These are phyloP conservation scores for Chaetomium strumarium DNA, from an alignment of 2,329 filamentous ascomycete genomes.

Conservation along the genomic window DNA sequence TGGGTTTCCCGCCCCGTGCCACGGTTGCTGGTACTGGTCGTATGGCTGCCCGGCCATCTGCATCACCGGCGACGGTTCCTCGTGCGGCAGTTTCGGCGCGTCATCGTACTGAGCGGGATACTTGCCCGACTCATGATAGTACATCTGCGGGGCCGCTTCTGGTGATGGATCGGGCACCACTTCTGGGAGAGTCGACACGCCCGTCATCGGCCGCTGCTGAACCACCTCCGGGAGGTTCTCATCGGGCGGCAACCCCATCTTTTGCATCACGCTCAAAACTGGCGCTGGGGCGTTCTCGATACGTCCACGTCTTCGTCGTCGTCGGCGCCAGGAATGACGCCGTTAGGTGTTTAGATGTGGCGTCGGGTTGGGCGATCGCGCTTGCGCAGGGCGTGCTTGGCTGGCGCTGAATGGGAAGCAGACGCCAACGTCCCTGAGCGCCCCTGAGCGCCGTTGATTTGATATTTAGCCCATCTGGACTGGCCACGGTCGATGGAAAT, in stretches of 20 bases:
- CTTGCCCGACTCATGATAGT: slow-evolving; percentile 19
- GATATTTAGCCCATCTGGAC: background rate
- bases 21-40: slow-evolving; percentile 8
- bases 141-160: slow-evolving; percentile 11
- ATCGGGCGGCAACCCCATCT: slow-evolving; percentile 17
- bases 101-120: slow-evolving; percentile 21
- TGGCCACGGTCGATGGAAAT: background rate
- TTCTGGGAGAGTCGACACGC: slow-evolving; percentile 5
- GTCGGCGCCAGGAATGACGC: background rate
- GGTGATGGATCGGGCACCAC: slow-evolving; percentile 19
- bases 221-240: slow-evolving; percentile 27
- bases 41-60: background rate
- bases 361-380: slow-evolving; percentile 2
- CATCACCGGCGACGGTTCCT: background rate
- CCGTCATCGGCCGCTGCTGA: background rate
- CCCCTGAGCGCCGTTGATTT: slow-evolving; percentile 5
- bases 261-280: background rate
- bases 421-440: too few species aligned
- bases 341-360: slow-evolving; percentile 6
- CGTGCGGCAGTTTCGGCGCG: slow-evolving; percentile 18
- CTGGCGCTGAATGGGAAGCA: background rate
- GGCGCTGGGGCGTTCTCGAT: background rate
- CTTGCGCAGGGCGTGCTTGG: slow-evolving; percentile 2
- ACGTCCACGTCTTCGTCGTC: background rate
- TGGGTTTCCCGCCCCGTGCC: background rate